Base-by-base conservation (phyloP, 2,329 filamentous ascomycete genomes). In the Neopestalotiopsis clavispora region DNA sequence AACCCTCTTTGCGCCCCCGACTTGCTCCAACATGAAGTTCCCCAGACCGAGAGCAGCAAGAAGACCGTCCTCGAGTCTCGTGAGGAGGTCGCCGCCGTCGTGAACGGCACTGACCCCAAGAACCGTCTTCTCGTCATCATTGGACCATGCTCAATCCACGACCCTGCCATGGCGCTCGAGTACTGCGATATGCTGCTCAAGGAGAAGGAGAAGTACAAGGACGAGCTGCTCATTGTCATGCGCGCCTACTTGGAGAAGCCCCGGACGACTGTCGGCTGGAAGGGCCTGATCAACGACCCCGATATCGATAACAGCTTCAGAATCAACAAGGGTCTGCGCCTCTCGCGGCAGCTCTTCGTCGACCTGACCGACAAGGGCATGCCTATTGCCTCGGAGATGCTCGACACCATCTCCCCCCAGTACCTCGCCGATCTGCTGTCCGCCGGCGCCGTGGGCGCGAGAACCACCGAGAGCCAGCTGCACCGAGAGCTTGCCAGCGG, bases 281-380 rank as follows among this genome's bases (percentile, higher is more conserved):
- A 99, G 86, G 96, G 96, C 64, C 85, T 99, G 75, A 97, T 99
- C 85, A 98, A 99, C 80, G 96, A 99, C 82, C 96, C 96, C 1
- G 95, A 98, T 78, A 97, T 99, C 78, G 95, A 98, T 82, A 95
- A 97, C 81, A 96, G 92, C 82, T 98, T 97, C 92, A 91, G 98
- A 84, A 98, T 99, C 85, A 98, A 98, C 87, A 98, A 98, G 87
- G 96, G 96, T 23, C 83, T 99, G 77, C 90, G 93, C 65, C 86
- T 94, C 67, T 93, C 94, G 68, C 89, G 96, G 74, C 91, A 98
- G 82, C 88, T 99, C 79, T 98, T 98, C 82, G 91, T 97, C 71
- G 94, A 98, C 80, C 85, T 99, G 74, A 98, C 95, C 0, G 86
- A 89, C 80, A 92, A 91, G 84, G 96, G 96, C 77, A 97, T 99